Percentiles rank a stretch among this genome's conserved stretches.
Conservation (phyloP, 768 basidiomycete genomes). For the Tulasnella sp. region DNA sequence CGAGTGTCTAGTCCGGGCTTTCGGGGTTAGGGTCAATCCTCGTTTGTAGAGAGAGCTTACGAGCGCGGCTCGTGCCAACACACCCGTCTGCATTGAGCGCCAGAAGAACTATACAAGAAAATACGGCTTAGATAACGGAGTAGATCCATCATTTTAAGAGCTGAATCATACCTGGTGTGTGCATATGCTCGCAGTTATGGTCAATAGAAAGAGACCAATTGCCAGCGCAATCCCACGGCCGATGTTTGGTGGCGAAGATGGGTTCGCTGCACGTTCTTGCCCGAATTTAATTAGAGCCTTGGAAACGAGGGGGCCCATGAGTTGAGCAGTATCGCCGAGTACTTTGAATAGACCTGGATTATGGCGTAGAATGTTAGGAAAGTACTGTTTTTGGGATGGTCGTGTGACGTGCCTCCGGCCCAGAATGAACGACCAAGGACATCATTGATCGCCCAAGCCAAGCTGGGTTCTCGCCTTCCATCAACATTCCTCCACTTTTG, state of each 20-base stretch:
- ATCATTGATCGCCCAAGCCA: slow-evolving; percentile 52
- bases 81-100: slow-evolving; percentile 55
- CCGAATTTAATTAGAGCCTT: slow-evolving; percentile 53
- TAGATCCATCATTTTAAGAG: not conserved
- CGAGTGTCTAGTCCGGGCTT: slow-evolving; percentile 48
- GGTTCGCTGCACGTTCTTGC: slow-evolving; percentile 34
- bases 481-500: slow-evolving; percentile 36
- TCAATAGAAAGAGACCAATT: slow-evolving; percentile 40
- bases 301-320: slow-evolving; percentile 52
- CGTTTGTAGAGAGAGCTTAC: slow-evolving; percentile 63
- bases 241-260: slow-evolving; percentile 22
- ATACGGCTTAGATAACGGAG: too few species aligned
- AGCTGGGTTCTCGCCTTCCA: slow-evolving; percentile 39
- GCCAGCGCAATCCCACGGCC: slow-evolving; percentile 51
- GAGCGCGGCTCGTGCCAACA: slow-evolving; percentile 51
- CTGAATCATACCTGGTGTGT: slow-evolving; percentile 45
- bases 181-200: slow-evolving; percentile 41
- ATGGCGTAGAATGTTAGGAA: not conserved
- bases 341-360: slow-evolving; percentile 37
- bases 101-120: slow-evolving; percentile 51
- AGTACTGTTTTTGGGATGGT: not conserved
- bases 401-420: slow-evolving; percentile 37
- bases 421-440: slow-evolving; percentile 49
- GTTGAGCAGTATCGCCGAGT: slow-evolving; percentile 46
- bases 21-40: slow-evolving; percentile 51